phyloP scores from a whole-genome alignment of 148 eudicot species.

The Pharnaceum exiguum region DNA sequence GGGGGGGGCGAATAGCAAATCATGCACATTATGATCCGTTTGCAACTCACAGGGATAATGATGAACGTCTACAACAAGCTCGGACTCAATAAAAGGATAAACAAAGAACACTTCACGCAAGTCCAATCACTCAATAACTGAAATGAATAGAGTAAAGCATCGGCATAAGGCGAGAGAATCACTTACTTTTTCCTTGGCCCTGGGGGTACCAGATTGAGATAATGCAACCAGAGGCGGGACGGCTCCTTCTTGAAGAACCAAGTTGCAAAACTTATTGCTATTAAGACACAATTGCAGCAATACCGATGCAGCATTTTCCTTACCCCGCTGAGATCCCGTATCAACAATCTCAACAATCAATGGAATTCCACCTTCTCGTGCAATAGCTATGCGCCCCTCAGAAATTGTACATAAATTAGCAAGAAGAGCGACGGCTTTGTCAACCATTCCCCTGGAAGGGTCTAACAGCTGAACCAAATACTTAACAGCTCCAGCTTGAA shows the following conservation, averaged over 20 bases:
- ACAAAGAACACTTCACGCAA: too few relatives aligned
- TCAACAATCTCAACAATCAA: constrained; percentile 80
- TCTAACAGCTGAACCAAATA: constrained; percentile 66
- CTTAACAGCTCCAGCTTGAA: constrained; percentile 91
- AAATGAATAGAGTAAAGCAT: not conserved
- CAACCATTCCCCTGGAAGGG: constrained; percentile 68
- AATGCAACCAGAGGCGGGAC: constrained; percentile 93
- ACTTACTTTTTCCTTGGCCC: constrained; percentile 94
- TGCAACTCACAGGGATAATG: too few relatives aligned
- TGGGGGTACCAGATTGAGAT: constrained; percentile 82
- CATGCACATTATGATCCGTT: too few relatives aligned
- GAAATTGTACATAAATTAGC: constrained; percentile 65
- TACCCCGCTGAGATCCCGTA: constrained; percentile 76
- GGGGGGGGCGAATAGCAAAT: too few relatives aligned
- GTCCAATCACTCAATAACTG: not conserved
- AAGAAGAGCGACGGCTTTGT: constrained; percentile 85
- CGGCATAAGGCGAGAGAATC: not conserved
- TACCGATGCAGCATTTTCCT: constrained; percentile 88
- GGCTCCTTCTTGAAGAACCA: constrained; percentile 99
- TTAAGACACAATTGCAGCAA: constrained; percentile 77
- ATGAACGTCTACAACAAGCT: too few relatives aligned
- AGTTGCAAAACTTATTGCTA: constrained; percentile 58
- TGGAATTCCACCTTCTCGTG: constrained; percentile 73
- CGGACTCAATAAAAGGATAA: too few relatives aligned
- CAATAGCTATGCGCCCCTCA: constrained; percentile 70